These are phyloP conservation scores for Rutstroemia sp. DNA, from an alignment of 2,329 filamentous ascomycete genomes.

Conservation along the genomic window DNA sequence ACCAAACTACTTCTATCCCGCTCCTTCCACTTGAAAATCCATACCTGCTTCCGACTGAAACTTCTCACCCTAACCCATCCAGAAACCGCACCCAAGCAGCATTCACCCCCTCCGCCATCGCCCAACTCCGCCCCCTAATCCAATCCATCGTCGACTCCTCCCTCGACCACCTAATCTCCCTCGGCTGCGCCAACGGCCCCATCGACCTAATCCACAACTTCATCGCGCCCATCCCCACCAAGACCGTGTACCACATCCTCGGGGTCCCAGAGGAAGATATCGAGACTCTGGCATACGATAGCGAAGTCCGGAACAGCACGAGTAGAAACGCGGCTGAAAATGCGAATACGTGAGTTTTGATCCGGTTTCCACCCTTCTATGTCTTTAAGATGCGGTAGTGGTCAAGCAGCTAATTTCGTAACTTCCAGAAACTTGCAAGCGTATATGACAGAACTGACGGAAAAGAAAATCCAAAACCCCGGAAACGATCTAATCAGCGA, in stretches of 20 bases:
- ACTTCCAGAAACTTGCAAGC: neutral
- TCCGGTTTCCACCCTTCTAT: too few species aligned
- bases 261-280: slow-evolving; percentile 21
- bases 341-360: slow-evolving; percentile 23
- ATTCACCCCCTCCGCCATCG: slow-evolving; percentile 35
- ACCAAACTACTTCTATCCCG: too few species aligned
- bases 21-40: neutral
- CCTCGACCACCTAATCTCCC: slow-evolving; percentile 34
- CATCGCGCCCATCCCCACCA: slow-evolving; percentile 40
- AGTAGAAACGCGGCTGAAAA: neutral
- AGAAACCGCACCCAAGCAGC: slow-evolving; percentile 33
- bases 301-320: neutral
- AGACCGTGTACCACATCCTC: neutral
- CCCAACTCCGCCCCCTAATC: slow-evolving; percentile 38
- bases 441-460: neutral
- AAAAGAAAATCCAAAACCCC: neutral
- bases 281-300: slow-evolving; percentile 23
- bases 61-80: too few species aligned
- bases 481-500: neutral
- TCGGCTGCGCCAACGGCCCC: slow-evolving; percentile 30
- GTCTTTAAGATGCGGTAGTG: neutral
- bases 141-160: slow-evolving; percentile 38
- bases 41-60: too few species aligned
- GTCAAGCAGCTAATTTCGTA: too few species aligned
- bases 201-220: slow-evolving; percentile 41